A percentile compares a stretch with the other conserved stretches of the same genome.
Conservation (phyloP, 768 basidiomycete genomes). For the Auriculariales sp. region DNA sequence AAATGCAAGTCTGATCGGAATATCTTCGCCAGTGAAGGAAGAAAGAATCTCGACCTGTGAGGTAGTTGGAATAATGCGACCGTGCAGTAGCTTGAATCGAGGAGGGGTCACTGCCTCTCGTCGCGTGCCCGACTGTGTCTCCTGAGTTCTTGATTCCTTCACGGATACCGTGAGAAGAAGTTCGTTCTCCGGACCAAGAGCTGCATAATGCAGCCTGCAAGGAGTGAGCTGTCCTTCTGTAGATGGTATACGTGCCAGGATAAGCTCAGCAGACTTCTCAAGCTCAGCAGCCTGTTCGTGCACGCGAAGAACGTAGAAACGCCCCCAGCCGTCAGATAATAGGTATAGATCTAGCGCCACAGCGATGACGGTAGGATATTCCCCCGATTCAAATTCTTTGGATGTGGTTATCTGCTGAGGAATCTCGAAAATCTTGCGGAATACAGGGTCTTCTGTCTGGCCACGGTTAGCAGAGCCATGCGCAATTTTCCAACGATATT, state of each 20-base stretch:
- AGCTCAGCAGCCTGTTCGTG: conserved; percentile 24
- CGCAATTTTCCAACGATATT: neutral
- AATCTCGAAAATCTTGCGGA: conserved; percentile 44
- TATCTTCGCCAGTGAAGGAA: conserved; percentile 53
- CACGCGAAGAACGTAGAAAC: conserved; percentile 43
- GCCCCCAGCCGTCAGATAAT: conserved; percentile 58
- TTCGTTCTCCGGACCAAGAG: neutral
- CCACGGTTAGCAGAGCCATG: neutral
- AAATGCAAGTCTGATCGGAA: conserved; percentile 47
- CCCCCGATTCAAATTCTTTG: conserved; percentile 16
- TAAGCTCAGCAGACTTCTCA: conserved; percentile 38
- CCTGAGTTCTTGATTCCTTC: no score
- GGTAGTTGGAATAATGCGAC: conserved; percentile 1
- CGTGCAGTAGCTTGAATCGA: conserved; percentile 2
- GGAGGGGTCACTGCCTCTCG: neutral
- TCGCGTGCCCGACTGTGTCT: neutral
- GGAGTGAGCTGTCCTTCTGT: neutral
- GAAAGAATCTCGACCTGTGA: conserved; percentile 39
- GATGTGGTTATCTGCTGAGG: conserved; percentile 29
- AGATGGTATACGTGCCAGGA: neutral
- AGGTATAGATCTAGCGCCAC: conserved; percentile 33
- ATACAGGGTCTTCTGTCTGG: conserved; percentile 33
- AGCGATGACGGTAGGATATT: conserved; percentile 64
- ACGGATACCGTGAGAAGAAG: neutral
- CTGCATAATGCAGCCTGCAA: neutral